Evolutionary conservation across 2,329 filamentous ascomycete species (phyloP).

Genomic region (Lojkania enalia): DNA sequence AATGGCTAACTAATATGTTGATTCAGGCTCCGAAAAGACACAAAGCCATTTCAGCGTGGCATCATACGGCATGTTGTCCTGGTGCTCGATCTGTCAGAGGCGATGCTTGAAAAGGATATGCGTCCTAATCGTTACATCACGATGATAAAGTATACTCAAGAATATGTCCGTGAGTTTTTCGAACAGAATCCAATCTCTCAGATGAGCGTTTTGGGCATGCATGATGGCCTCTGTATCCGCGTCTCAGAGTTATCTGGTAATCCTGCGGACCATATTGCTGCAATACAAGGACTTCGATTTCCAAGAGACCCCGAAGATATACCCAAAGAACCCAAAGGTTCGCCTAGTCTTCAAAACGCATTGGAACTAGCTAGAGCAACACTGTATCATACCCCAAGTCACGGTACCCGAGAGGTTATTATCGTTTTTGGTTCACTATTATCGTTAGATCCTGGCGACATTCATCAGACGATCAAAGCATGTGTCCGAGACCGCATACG

Average conservation of each 20-base stretch:
- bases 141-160: slow-evolving; percentile 77
- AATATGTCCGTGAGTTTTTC: slow-evolving; percentile 93
- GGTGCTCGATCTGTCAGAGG: slow-evolving; percentile 86
- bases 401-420: slow-evolving; percentile 90
- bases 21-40: slow-evolving; percentile 86
- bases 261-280: slow-evolving; percentile 81
- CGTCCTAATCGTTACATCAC: slow-evolving; percentile 85
- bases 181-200: slow-evolving; percentile 99
- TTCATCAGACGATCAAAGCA: slow-evolving; percentile 81
- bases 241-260: slow-evolving; percentile 92
- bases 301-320: slow-evolving; percentile 71
- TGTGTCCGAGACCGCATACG: slow-evolving; percentile 83
- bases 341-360: slow-evolving; percentile 78
- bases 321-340: slow-evolving; percentile 59
- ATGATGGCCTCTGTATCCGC: slow-evolving; percentile 82
- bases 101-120: slow-evolving; percentile 94
- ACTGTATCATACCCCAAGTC: slow-evolving; percentile 88
- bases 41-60: slow-evolving; percentile 90
- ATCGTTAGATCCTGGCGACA: slow-evolving; percentile 91
- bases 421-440: slow-evolving; percentile 89
- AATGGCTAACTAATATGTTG: too few species aligned
- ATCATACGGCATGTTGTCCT: slow-evolving; percentile 97
- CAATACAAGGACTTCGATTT: slow-evolving; percentile 66
- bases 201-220: slow-evolving; percentile 88
- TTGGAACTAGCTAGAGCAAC: slow-evolving; percentile 92